A percentile compares a stretch with the other conserved stretches of the same genome.
phyloP scores from a whole-genome alignment of 2,329 filamentous ascomycete genomes.

The Fusarium lateritium region DNA sequence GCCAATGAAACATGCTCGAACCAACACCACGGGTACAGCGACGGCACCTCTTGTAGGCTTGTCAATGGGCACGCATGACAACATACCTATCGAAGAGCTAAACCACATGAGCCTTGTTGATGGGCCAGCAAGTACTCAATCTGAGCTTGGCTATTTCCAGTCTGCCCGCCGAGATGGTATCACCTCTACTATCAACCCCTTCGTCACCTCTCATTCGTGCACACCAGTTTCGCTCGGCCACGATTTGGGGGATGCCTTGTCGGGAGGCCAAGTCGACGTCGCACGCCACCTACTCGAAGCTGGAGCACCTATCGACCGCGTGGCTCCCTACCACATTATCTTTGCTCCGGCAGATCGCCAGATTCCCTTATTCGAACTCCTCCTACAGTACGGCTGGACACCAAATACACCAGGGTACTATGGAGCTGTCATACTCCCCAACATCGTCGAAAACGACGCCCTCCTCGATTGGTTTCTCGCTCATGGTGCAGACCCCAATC shows the following conservation, averaged over 20 bases:
- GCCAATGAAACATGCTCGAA: not conserved
- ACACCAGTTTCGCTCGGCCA: too few species aligned
- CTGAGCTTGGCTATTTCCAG: conserved; percentile 3
- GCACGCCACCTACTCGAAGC: conserved; percentile 16
- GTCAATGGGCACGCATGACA: conserved; percentile 5
- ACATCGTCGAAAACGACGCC: conserved; percentile 13
- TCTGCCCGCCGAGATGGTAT: conserved; percentile 28
- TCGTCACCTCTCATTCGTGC: not conserved
- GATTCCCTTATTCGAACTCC: conserved; percentile 29
- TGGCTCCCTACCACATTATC: conserved; percentile 17
- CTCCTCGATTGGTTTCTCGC: conserved; percentile 43
- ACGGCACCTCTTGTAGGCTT: not conserved
- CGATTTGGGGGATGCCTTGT: not conserved
- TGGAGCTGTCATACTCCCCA: conserved; percentile 28
- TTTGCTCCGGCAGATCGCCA: conserved; percentile 9
- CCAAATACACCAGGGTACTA: conserved; percentile 30
- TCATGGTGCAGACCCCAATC: conserved; percentile 40
- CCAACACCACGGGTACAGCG: too few species aligned
- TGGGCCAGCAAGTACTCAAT: not conserved
- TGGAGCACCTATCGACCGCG: conserved; percentile 31
- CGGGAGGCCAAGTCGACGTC: conserved; percentile 24
- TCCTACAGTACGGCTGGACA: conserved; percentile 32
- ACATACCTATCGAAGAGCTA: not conserved
- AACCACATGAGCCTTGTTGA: not conserved
- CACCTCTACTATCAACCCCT: conserved; percentile 2